Conservation (phyloP, 805 yeast genomes). For the Cyberlindnera misumaiensis region DNA sequence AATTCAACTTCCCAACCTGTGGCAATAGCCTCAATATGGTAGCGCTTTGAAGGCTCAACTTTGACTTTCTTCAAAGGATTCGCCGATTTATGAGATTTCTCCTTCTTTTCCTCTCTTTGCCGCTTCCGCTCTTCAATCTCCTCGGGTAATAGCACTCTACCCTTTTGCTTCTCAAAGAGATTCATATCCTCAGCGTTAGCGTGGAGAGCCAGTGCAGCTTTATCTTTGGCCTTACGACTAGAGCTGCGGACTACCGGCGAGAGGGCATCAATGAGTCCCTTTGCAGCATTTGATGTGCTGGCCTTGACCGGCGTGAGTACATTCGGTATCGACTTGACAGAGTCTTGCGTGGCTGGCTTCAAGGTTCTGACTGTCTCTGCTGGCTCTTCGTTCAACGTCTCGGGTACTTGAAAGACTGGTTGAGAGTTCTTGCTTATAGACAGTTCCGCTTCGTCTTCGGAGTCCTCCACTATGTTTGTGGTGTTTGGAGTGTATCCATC, state of each 20-base stretch:
- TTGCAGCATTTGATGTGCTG: constrained; percentile 10
- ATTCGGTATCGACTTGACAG: not conserved
- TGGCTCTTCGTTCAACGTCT: not conserved
- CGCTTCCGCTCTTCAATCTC: constrained; percentile 30
- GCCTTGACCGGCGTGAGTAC: constrained; percentile 6
- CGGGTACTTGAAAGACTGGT: not conserved
- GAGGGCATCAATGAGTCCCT: constrained; percentile 1
- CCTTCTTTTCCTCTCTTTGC: constrained; percentile 20
- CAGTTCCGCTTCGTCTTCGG: constrained; percentile 15
- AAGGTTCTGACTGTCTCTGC: not conserved
- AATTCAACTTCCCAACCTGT: constrained; percentile 60
- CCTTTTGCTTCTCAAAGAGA: constrained; percentile 48
- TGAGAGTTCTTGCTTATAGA: not conserved
- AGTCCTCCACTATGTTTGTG: constrained; percentile 17
- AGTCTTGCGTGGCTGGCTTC: not conserved
- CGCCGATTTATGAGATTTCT: not conserved
- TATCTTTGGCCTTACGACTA: constrained; percentile 54
- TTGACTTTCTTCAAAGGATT: constrained; percentile 11
- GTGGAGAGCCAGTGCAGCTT: constrained; percentile 61
- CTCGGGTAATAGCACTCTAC: constrained; percentile 30
- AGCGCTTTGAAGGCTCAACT: constrained; percentile 8
- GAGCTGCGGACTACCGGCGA: constrained; percentile 1
- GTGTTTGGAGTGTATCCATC: constrained; percentile 21
- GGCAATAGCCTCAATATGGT: constrained; percentile 41
- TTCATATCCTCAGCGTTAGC: constrained; percentile 64